These are phyloP conservation scores for Eucalyptus decipiens DNA, from an alignment of 345 rosid genomes.

Conservation along the genomic window DNA sequence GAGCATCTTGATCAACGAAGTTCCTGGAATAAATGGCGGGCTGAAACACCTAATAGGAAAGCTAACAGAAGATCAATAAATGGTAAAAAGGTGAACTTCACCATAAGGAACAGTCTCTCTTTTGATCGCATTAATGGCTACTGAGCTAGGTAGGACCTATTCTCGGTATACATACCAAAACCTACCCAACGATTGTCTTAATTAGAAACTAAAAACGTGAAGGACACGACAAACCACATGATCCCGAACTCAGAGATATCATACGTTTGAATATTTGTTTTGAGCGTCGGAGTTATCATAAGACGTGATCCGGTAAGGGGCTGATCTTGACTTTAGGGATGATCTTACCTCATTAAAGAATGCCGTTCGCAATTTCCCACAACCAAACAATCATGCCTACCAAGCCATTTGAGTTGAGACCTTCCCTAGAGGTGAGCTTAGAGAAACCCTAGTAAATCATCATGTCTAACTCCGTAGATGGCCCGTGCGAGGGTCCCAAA, in stretches of 20 bases:
- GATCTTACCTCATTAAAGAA: background rate
- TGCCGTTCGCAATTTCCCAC: background rate
- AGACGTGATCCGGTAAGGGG: background rate
- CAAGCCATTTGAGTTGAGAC: background rate
- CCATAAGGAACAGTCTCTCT: background rate
- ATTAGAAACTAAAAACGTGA: background rate
- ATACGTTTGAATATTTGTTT: background rate
- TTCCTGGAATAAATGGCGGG: background rate
- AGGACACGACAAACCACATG: background rate
- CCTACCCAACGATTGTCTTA: background rate
- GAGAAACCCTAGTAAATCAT: background rate
- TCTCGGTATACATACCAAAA: background rate
- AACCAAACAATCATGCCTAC: background rate
- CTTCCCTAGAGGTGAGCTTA: background rate
- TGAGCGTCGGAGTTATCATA: background rate
- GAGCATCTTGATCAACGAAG: background rate
- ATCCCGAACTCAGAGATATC: background rate
- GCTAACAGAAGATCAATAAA: background rate
- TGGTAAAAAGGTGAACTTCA: background rate
- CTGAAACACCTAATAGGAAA: background rate
- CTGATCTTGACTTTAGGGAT: background rate
- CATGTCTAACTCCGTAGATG: background rate
- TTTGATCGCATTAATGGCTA: background rate
- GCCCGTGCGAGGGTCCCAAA: background rate
- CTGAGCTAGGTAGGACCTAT: background rate